Percentiles rank a stretch among this genome's conserved stretches.
Evolutionary conservation across 2,329 filamentous ascomycete genomes (phyloP).

Genomic region (Apiospora pterosperma): DNA sequence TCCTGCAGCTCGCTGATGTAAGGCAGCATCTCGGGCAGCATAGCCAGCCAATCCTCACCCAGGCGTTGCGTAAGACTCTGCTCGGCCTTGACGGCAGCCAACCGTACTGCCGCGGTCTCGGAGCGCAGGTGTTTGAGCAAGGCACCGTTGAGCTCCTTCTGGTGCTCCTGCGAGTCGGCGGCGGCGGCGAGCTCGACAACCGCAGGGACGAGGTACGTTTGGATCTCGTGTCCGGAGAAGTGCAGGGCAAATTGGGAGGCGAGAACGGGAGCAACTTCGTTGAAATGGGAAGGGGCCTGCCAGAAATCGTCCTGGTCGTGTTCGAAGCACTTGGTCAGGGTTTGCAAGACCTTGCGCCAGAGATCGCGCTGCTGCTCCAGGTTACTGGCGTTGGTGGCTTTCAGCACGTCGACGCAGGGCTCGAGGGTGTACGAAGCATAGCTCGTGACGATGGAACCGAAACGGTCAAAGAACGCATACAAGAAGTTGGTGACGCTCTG

Average conservation of each 20-base stretch:
- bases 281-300: slow-evolving; percentile 87
- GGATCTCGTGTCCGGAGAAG: slow-evolving; percentile 35
- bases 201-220: slow-evolving; percentile 62
- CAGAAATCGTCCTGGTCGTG: slow-evolving; percentile 95
- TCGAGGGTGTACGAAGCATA: slow-evolving; percentile 86
- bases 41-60: slow-evolving; percentile 86
- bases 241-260: slow-evolving; percentile 61
- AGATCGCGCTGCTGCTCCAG: slow-evolving; percentile 52
- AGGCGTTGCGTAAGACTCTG: slow-evolving; percentile 74
- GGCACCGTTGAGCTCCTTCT: slow-evolving; percentile 79
- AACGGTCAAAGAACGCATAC: slow-evolving; percentile 72
- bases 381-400: slow-evolving; percentile 37
- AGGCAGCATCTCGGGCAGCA: slow-evolving; percentile 93
- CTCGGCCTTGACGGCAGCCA: slow-evolving; percentile 81
- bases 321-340: slow-evolving; percentile 73
- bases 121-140: slow-evolving; percentile 78
- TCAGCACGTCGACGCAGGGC: slow-evolving; percentile 63
- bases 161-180: slow-evolving; percentile 81
- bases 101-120: slow-evolving; percentile 66
- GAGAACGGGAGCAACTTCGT: slow-evolving; percentile 65
- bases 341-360: slow-evolving; percentile 66
- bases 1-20: slow-evolving; percentile 95
- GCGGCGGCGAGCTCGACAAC: slow-evolving; percentile 77
- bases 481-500: slow-evolving; percentile 82
- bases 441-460: slow-evolving; percentile 91